Evolutionary conservation across 129 eudicot species (phyloP).

Genomic region (Flaveria linearis): DNA sequence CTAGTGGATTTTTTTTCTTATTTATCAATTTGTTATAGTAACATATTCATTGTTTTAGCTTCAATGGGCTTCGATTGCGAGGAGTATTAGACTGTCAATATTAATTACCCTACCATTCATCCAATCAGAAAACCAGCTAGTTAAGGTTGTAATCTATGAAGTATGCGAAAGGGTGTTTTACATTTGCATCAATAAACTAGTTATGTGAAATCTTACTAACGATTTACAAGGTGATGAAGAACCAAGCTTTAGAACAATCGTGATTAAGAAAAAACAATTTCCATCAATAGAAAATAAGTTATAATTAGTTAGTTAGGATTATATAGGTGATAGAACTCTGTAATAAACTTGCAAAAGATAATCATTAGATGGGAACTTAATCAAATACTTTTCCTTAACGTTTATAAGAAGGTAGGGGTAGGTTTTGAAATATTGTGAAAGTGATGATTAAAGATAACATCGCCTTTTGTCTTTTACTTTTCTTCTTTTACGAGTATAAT

Average conservation of each 20-base stretch:
- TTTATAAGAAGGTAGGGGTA: slow-evolving; percentile 13
- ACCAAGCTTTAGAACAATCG: background rate
- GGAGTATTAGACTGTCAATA: too few relatives aligned
- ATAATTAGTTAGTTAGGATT: background rate
- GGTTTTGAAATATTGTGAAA: slow-evolving; percentile 3
- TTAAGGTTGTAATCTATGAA: background rate
- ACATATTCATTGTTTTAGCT: too few relatives aligned
- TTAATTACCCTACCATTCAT: background rate
- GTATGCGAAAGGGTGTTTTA: background rate
- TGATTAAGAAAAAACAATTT: background rate
- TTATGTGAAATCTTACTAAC: background rate
- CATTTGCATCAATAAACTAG: background rate
- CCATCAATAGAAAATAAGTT: background rate
- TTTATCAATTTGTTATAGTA: too few relatives aligned
- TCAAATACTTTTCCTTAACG: background rate
- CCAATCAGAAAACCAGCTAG: background rate
- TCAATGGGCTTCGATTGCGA: too few relatives aligned
- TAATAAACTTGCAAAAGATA: background rate
- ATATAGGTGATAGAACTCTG: background rate
- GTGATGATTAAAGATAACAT: slow-evolving; percentile 23
- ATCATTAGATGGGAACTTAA: background rate
- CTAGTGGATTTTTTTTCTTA: too few relatives aligned
- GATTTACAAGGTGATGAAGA: background rate
- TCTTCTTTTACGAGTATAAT: background rate
- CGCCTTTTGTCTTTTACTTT: slow-evolving; percentile 14